phyloP scores from a whole-genome alignment of 179 eudicot genomes.

The Beta lomatogona region DNA sequence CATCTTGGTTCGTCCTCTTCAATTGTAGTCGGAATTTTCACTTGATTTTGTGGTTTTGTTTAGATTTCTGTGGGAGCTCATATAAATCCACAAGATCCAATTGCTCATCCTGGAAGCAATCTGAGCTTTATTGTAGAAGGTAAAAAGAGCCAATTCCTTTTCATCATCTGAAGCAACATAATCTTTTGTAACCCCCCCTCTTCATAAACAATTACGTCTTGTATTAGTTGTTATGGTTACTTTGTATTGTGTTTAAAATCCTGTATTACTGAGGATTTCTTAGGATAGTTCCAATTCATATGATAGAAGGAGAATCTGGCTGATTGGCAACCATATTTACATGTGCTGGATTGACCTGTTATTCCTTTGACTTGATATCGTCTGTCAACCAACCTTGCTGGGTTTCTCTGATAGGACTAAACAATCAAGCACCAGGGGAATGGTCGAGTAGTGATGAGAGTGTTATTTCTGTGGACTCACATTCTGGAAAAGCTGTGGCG shows the following conservation, averaged over 20 bases:
- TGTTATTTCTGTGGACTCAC: constrained; percentile 53
- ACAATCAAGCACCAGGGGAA: constrained; percentile 50
- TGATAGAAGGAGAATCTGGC: not conserved
- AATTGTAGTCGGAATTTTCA: no score
- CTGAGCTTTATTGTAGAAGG: constrained; percentile 72
- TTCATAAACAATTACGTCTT: not conserved
- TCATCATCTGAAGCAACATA: not conserved
- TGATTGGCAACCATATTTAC: not conserved
- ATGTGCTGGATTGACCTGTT: not conserved
- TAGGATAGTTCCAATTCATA: not conserved
- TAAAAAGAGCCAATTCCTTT: constrained; percentile 23
- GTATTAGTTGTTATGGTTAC: not conserved
- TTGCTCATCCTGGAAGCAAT: constrained; percentile 51
- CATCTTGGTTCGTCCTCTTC: not conserved
- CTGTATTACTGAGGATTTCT: not conserved
- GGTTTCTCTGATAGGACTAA: constrained; percentile 39
- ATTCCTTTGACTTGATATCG: not conserved
- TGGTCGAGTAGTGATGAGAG: constrained; percentile 74
- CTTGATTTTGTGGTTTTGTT: not conserved
- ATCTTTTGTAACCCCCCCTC: not conserved
- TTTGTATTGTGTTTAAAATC: not conserved
- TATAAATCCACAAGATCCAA: constrained; percentile 71
- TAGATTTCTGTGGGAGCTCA: constrained; percentile 79
- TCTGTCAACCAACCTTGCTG: not conserved
- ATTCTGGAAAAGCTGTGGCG: constrained; percentile 76